Evolutionary conservation across 306 rosid genomes (phyloP).

Genomic region (Luffa acutangula): DNA sequence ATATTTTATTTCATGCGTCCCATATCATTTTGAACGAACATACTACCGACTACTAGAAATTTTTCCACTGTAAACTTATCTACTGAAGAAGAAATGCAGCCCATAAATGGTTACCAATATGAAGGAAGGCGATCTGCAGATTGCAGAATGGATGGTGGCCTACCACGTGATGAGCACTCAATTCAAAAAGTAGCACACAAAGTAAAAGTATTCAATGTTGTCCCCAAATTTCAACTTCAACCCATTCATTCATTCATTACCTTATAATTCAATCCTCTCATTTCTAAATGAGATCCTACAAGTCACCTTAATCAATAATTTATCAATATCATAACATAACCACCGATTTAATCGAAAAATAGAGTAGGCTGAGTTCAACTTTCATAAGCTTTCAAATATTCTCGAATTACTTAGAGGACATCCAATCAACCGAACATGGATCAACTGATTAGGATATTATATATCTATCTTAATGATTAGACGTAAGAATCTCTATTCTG

Average conservation of each 20-base stretch:
- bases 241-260: not conserved
- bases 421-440: too few species aligned
- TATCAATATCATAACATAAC: not conserved
- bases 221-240: not conserved
- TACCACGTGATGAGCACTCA: slow-evolving; percentile 12
- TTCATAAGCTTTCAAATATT: not conserved
- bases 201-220: not conserved
- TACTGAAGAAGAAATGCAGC: too few species aligned
- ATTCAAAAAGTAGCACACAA: not conserved
- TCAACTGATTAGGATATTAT: too few species aligned
- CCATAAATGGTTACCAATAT: not conserved
- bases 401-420: not conserved
- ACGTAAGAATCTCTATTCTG: not conserved
- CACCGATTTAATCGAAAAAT: too few species aligned
- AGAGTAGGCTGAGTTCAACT: not conserved
- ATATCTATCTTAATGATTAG: not conserved
- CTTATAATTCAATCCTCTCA: not conserved
- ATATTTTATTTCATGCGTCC: too few species aligned
- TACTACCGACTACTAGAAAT: too few species aligned
- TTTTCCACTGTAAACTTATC: too few species aligned
- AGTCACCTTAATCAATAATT: not conserved
- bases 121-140: not conserved
- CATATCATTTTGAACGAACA: too few species aligned
- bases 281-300: not conserved
- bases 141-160: not conserved